phyloP scores from a whole-genome alignment of 2,329 filamentous ascomycete genomes.

The Penicillium nordicum region DNA sequence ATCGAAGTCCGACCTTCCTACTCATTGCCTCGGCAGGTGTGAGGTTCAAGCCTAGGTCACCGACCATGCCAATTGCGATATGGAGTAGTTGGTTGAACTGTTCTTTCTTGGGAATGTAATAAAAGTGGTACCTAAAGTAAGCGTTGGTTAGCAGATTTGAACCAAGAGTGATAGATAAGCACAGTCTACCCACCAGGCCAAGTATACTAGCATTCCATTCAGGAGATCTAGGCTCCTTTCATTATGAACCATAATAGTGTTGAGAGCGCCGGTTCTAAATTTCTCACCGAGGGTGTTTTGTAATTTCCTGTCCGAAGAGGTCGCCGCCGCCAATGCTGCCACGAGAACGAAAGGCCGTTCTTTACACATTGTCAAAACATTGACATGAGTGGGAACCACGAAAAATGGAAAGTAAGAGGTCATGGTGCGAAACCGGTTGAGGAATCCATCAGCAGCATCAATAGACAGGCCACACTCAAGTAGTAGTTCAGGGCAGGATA shows the following conservation, averaged over 20 bases:
- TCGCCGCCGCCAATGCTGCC: not conserved
- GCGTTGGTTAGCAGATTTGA: not conserved
- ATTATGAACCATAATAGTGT: not conserved
- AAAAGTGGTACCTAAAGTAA: not conserved
- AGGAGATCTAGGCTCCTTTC: constrained; percentile 1
- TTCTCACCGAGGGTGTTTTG: not conserved
- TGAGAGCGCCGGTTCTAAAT: not conserved
- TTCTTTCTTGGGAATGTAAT: not conserved
- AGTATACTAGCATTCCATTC: not conserved
- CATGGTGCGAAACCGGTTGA: not conserved
- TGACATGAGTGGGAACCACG: not conserved
- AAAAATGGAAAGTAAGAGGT: not conserved
- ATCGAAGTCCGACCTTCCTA: not conserved
- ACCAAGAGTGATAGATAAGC: not conserved
- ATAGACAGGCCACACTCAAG: not conserved
- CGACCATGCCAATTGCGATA: not conserved
- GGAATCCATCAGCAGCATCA: not conserved
- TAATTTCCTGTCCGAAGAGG: not conserved
- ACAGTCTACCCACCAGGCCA: not conserved
- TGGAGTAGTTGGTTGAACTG: not conserved
- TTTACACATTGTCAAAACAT: not conserved
- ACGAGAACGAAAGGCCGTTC: not conserved
- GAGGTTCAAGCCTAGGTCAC: not conserved
- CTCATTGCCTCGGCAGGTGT: not conserved
- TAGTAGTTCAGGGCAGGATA: not conserved